These are phyloP conservation scores for Lactarius evosmus DNA, from an alignment of 768 basidiomycete genomes.

Conservation along the genomic window DNA sequence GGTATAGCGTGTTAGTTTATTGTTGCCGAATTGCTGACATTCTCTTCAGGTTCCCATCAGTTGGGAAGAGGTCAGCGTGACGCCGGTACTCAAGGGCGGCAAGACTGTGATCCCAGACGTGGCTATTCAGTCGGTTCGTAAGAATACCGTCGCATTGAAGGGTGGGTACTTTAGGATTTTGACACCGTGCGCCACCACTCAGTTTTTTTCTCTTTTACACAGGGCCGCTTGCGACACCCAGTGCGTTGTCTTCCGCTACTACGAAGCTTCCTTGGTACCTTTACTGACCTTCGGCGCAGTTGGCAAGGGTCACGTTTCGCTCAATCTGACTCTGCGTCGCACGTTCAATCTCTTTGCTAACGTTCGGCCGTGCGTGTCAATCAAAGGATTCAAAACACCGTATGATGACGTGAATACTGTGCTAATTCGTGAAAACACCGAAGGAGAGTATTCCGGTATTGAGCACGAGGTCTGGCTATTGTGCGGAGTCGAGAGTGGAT, in stretches of 20 bases:
- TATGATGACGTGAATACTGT: constrained; percentile 99
- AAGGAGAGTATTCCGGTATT: constrained; percentile 99
- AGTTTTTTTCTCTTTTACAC: background rate
- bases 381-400: constrained; percentile 95
- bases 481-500: constrained; percentile 8
- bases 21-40: constrained; percentile 8
- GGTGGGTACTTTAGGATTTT: constrained; percentile 45
- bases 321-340: constrained; percentile 94
- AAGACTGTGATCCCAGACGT: constrained; percentile 95
- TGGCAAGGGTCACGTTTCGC: constrained; percentile 97
- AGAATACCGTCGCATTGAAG: constrained; percentile 97
- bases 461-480: constrained; percentile 81
- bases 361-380: constrained; percentile 93
- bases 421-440: constrained; percentile 98
- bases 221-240: constrained; percentile 97
- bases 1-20: constrained; percentile 40
- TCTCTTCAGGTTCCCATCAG: constrained; percentile 81
- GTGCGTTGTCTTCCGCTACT: constrained; percentile 47
- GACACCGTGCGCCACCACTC: background rate
- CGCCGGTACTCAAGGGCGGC: constrained; percentile 88
- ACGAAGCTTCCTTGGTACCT: background rate
- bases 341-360: constrained; percentile 99
- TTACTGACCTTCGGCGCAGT: constrained; percentile 47
- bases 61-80: constrained; percentile 99
- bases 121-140: constrained; percentile 89